Percentiles rank a stretch among this genome's conserved stretches.
Conservation (phyloP, 2,329 filamentous ascomycete genomes). For the Pyrenochaeta sp. region DNA sequence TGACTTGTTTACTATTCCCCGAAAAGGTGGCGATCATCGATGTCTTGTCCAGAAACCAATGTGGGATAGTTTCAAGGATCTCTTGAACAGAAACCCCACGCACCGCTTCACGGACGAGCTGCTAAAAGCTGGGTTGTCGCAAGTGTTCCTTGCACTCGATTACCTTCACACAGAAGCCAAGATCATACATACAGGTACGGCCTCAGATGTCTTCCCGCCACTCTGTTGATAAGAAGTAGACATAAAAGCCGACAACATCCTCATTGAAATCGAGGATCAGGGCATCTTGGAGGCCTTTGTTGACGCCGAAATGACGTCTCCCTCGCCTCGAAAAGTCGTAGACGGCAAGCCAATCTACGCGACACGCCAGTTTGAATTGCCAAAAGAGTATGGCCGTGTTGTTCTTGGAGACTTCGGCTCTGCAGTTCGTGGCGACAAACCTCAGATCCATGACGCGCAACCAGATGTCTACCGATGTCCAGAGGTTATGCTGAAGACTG, state of each 20-base stretch:
- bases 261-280: slow-evolving; percentile 47
- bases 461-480: slow-evolving; percentile 49
- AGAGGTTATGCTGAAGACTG: slow-evolving; percentile 46
- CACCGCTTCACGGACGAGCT: slow-evolving; percentile 50
- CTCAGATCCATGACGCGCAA: slow-evolving; percentile 39
- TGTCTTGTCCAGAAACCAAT: slow-evolving; percentile 50
- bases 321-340: slow-evolving; percentile 48
- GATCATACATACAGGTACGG: slow-evolving; percentile 54
- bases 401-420: slow-evolving; percentile 42
- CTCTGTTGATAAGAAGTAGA: slow-evolving; percentile 33
- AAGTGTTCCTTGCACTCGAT: slow-evolving; percentile 52
- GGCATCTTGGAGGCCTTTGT: slow-evolving; percentile 46
- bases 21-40: slow-evolving; percentile 40
- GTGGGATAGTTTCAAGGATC: slow-evolving; percentile 52
- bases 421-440: slow-evolving; percentile 10
- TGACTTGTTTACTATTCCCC: slow-evolving; percentile 39
- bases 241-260: slow-evolving; percentile 55
- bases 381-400: slow-evolving; percentile 40
- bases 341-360: slow-evolving; percentile 44
- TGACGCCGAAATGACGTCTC: slow-evolving; percentile 43
- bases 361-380: slow-evolving; percentile 44
- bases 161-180: slow-evolving; percentile 53
- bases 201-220: not conserved
- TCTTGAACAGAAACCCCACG: slow-evolving; percentile 48
- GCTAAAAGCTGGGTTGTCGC: slow-evolving; percentile 47